These are phyloP conservation scores for Phoma sp. DNA, from an alignment of 2,329 filamentous ascomycete genomes.

Conservation along the genomic window DNA sequence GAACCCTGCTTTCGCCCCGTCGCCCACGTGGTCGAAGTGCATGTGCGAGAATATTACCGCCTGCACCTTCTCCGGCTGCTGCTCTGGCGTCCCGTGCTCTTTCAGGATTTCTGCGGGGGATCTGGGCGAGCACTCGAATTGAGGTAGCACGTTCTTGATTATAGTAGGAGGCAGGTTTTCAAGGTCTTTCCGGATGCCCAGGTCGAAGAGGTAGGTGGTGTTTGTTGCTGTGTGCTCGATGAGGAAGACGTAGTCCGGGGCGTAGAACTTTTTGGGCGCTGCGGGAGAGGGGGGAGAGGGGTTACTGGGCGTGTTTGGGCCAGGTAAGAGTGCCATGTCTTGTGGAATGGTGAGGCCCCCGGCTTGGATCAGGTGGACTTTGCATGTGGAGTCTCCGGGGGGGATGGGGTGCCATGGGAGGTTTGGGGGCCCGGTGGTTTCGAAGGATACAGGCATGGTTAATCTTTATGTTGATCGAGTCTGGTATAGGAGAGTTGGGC, in stretches of 20 bases:
- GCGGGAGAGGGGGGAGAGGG: conserved; percentile 30
- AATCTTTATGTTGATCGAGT: too few relatives aligned
- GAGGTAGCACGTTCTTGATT: conserved; percentile 50
- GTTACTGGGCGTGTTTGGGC: conserved; percentile 49
- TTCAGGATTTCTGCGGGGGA: conserved; percentile 37
- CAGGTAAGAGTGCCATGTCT: conserved; percentile 53
- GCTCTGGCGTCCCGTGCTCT: conserved; percentile 34
- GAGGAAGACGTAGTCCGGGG: conserved; percentile 42
- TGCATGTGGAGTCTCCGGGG: conserved; percentile 29
- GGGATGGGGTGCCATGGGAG: conserved; percentile 39
- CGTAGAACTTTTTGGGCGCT: conserved; percentile 26
- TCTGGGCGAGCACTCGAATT: conserved; percentile 44
- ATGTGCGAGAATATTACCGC: conserved; percentile 49
- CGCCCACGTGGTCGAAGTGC: conserved; percentile 52
- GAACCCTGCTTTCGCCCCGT: conserved; percentile 47
- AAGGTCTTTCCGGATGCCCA: conserved; percentile 58
- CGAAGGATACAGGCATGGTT: conserved; percentile 2
- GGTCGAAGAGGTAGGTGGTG: conserved; percentile 58
- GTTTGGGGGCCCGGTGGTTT: conserved; percentile 2
- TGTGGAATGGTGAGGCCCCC: conserved; percentile 54
- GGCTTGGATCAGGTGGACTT: conserved; percentile 44
- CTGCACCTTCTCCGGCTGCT: conserved; percentile 48
- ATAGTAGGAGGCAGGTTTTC: conserved; percentile 48
- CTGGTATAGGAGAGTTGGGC: background rate
- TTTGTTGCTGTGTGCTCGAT: conserved; percentile 36